Percentiles rank a stretch among this genome's conserved stretches.
Conservation (phyloP, 352 stramenopile genomes). For the Globisporangium ultimum region DNA sequence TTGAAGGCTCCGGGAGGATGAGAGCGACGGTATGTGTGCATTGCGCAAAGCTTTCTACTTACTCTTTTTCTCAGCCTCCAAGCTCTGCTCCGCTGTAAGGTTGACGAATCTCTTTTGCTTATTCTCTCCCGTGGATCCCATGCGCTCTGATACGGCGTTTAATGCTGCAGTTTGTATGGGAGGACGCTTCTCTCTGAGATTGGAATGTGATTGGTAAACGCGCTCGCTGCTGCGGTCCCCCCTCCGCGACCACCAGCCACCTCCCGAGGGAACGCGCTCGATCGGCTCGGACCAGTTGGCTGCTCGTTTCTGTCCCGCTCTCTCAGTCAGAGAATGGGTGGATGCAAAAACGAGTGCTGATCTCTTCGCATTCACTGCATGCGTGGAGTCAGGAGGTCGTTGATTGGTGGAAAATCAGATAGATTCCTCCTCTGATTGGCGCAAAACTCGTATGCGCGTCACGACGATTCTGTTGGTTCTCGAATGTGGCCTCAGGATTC, state of each 20-base stretch:
- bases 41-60: too few relatives aligned
- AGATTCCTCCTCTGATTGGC: neutral
- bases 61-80: too few relatives aligned
- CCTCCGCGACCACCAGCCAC: neutral
- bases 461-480: constrained; percentile 13
- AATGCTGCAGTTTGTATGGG: too few relatives aligned
- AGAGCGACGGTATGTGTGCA: too few relatives aligned
- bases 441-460: neutral
- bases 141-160: too few relatives aligned
- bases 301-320: constrained; percentile 16
- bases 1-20: too few relatives aligned
- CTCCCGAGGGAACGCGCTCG: neutral
- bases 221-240: too few relatives aligned
- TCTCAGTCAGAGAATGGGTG: constrained; percentile 10
- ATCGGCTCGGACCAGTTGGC: constrained; percentile 14
- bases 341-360: neutral
- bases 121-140: too few relatives aligned
- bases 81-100: too few relatives aligned
- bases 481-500: neutral
- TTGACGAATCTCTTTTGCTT: too few relatives aligned
- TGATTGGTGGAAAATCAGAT: neutral
- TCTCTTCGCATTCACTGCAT: constrained; percentile 13
- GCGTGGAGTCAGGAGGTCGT: neutral
- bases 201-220: too few relatives aligned
- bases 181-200: too few relatives aligned